Evolutionary conservation across 768 basidiomycete species (phyloP).

Genomic region (Xerocomus potaroensis): DNA sequence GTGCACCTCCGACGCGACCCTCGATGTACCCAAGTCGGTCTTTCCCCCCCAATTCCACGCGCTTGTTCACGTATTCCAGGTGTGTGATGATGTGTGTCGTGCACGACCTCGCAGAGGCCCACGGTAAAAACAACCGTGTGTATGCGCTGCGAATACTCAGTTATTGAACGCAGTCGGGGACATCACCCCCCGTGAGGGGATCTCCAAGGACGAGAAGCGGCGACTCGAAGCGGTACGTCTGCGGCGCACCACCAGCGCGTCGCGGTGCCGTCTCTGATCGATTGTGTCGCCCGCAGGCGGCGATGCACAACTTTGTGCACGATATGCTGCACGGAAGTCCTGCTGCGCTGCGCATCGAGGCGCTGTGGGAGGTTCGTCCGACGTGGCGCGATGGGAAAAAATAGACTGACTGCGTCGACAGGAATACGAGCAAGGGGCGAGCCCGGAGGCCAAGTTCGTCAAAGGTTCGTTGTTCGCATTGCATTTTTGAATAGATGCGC

Average conservation of each 20-base stretch:
- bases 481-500: too few relatives aligned
- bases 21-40: constrained; percentile 70
- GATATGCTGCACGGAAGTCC: constrained; percentile 82
- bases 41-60: too few relatives aligned
- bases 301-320: constrained; percentile 85
- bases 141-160: not conserved
- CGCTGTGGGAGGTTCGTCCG: constrained; percentile 57
- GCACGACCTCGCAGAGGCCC: constrained; percentile 95
- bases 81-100: constrained; percentile 88
- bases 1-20: constrained; percentile 68
- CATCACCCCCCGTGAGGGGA: constrained; percentile 85
- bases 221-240: constrained; percentile 61
- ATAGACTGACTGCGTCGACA: constrained; percentile 26
- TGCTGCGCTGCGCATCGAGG: constrained; percentile 61
- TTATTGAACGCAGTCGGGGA: constrained; percentile 65
- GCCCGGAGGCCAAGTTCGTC: constrained; percentile 77
- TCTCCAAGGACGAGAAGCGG: constrained; percentile 76
- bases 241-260: too few relatives aligned
- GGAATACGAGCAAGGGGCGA: constrained; percentile 81
- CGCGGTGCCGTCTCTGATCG: too few relatives aligned
- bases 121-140: constrained; percentile 43
- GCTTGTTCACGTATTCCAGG: constrained; percentile 33
- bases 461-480: constrained; percentile 52
- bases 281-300: constrained; percentile 56
- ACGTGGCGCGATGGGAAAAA: not conserved